Evolutionary conservation across 768 basidiomycete species (phyloP), one percentile per base, ranked within the genome.

Genomic region (Phlebiopsis flavidoalba): DNA sequence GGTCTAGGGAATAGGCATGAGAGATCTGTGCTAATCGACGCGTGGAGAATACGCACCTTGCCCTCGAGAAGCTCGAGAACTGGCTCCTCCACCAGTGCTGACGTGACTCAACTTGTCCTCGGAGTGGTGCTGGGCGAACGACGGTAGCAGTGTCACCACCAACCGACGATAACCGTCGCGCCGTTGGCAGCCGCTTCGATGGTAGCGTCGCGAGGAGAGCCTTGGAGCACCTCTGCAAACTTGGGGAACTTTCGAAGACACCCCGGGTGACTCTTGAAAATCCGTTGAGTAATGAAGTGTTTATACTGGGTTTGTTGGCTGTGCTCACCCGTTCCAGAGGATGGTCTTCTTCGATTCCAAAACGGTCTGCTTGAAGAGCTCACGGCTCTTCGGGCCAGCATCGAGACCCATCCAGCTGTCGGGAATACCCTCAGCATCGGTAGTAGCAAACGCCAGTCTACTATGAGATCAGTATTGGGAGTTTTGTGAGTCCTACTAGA

Each of bases 91-190:
- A 63, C 96, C 96, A 40, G 96, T 99, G 73, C 91, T 93, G 68
- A 99, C 93, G 76, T 99, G 96, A 75, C 91, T 95, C 64, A 99
- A 80, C 73, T 93, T 86, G 66, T 89, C 86, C 74, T 99, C 96
- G 17, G 86, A 86, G 11, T 78, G 79, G 70, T 89, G 83, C 65
- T 95, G 86, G n/a, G 91, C 95, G 58, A n/a, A 88, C 95, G 37
- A 98, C 82, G 5, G 96, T 98, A n/a, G 96, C 96, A 46, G 93
- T 96, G 73, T 95, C 94, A 63, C 93, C 93, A 66, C 94, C 95
- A n/a, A 58, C 96, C 96, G 59, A 98, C 88, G 67, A 99, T 98
- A 64, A 99, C 96, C 7, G 88, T 91, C 10, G 93, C 80, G 24
- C 95, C 95, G 22, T 86, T 84, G 71, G 86, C 73, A 54, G 93